These are phyloP conservation scores for Podaxis sp. DNA, from an alignment of 768 basidiomycete genomes.

Conservation along the genomic window DNA sequence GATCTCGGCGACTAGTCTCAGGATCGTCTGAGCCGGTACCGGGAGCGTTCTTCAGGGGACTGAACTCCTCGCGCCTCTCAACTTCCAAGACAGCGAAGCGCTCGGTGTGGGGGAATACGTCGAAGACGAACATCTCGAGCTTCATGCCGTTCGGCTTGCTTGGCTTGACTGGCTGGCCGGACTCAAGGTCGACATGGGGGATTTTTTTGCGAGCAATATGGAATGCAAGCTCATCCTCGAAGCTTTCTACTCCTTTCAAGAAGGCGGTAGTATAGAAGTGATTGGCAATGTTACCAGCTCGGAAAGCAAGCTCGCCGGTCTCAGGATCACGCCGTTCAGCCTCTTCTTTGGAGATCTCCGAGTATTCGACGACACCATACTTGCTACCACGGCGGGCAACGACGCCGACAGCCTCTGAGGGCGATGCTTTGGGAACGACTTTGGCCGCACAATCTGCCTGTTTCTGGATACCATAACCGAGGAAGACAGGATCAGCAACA, in stretches of 20 bases:
- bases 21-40: constrained; percentile 90
- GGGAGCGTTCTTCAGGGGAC: constrained; percentile 96
- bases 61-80: constrained; percentile 86
- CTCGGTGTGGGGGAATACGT: constrained; percentile 93
- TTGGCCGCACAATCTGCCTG: constrained; percentile 92
- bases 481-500: constrained; percentile 95
- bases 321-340: constrained; percentile 70
- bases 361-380: constrained; percentile 95
- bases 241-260: constrained; percentile 72
- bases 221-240: constrained; percentile 90
- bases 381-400: constrained; percentile 82
- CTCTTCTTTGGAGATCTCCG: constrained; percentile 88
- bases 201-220: constrained; percentile 99
- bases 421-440: constrained; percentile 86
- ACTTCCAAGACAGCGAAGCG: constrained; percentile 88
- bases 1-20: constrained; percentile 85
- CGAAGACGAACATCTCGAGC: constrained; percentile 97
- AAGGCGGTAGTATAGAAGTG: constrained; percentile 94
- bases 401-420: constrained; percentile 94
- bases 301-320: constrained; percentile 80
- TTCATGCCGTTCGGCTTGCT: constrained; percentile 97
- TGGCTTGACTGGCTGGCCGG: constrained; percentile 76
- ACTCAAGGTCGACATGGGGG: constrained; percentile 68
- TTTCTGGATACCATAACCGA: constrained; percentile 90
- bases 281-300: constrained; percentile 96